A percentile compares a stretch with the other conserved stretches of the same genome.
phyloP scores from a whole-genome alignment of 495 filamentous ascomycete species.

The Penicillium daleae region DNA sequence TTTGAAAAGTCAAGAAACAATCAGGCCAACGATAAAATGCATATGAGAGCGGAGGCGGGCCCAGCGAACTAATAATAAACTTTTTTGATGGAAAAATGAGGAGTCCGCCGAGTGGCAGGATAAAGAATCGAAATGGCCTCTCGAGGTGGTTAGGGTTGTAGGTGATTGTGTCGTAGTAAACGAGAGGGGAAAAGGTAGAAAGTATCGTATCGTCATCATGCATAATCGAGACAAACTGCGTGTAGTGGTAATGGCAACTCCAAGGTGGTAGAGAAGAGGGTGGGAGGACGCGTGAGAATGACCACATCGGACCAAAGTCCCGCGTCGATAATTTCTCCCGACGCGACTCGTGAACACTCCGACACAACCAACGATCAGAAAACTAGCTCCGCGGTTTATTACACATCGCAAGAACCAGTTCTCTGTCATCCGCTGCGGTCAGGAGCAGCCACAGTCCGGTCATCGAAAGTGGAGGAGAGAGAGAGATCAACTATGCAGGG shows the following conservation, averaged over 20 bases:
- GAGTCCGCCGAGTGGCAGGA: conserved; percentile 24
- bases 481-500: conserved; percentile 12
- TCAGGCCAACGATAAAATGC: conserved; percentile 27
- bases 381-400: conserved; percentile 47
- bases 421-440: conserved; percentile 9
- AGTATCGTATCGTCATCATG: conserved; percentile 35
- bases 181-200: conserved; percentile 7
- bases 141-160: conserved; percentile 11
- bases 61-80: conserved; percentile 26
- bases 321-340: conserved; percentile 27
- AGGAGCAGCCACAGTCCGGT: conserved; percentile 7
- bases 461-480: conserved; percentile 9
- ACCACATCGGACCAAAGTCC: conserved; percentile 11
- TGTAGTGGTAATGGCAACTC: conserved; percentile 1
- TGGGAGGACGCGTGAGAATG: conserved; percentile 13
- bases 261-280: not conserved
- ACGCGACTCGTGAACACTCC: conserved; percentile 4
- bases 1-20: conserved; percentile 16
- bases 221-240: conserved; percentile 19
- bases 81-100: conserved; percentile 25
- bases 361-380: conserved; percentile 14
- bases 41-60: conserved; percentile 27
- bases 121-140: conserved; percentile 39
- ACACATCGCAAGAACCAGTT: conserved; percentile 42
- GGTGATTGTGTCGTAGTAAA: not conserved